Percentiles rank a stretch among this genome's conserved stretches.
Conservation (phyloP, 2,329 filamentous ascomycete genomes). For the Neofusicoccum ribis region DNA sequence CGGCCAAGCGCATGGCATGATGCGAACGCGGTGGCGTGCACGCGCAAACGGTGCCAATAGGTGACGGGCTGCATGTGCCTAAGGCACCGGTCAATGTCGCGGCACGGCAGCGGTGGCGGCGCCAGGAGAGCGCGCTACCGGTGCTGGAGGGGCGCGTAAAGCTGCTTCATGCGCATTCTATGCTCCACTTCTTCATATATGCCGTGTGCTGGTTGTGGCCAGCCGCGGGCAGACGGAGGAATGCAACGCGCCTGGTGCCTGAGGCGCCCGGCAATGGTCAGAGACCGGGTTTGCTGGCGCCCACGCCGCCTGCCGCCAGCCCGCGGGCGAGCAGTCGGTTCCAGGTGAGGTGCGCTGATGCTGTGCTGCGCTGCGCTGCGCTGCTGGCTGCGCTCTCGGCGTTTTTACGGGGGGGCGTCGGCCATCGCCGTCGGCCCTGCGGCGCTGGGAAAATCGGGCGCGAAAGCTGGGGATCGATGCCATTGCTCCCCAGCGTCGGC, state of each 20-base stretch:
- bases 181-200: slow-evolving; percentile 13
- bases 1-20: slow-evolving; percentile 8
- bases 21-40: neutral
- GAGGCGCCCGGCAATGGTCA: neutral
- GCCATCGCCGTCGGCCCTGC: neutral
- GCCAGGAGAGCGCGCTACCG: neutral
- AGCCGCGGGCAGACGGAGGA: neutral
- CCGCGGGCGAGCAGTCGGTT: too few species aligned
- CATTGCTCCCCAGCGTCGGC: neutral
- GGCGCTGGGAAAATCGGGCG: neutral
- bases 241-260: neutral
- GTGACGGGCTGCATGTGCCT: neutral
- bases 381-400: neutral
- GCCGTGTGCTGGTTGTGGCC: slow-evolving; percentile 6
- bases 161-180: neutral
- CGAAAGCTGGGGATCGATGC: neutral
- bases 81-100: slow-evolving; percentile 3
- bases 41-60: neutral
- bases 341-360: too few species aligned
- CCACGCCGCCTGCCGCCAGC: too few species aligned
- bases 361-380: neutral
- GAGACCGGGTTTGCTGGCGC: neutral
- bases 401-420: neutral
- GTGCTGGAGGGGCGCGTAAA: slow-evolving; percentile 3
- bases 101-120: too few species aligned